A percentile compares a stretch with the other conserved stretches of the same genome.
Evolutionary conservation across 805 yeast species (phyloP).

Genomic region (Barnettozyma pratensis): DNA sequence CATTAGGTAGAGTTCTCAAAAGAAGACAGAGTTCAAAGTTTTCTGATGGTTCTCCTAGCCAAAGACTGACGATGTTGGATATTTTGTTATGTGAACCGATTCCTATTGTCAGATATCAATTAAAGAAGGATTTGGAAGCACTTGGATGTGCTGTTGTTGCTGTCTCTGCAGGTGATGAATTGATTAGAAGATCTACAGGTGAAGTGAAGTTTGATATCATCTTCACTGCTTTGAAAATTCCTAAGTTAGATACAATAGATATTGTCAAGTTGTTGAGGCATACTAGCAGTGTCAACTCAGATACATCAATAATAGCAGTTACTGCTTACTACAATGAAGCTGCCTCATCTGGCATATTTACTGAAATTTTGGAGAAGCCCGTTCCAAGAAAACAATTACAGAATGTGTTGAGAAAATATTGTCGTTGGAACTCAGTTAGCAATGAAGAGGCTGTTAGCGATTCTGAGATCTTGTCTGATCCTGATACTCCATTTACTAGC

Average conservation of each 20-base stretch:
- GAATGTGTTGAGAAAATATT: slow-evolving; percentile 20
- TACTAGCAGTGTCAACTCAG: slow-evolving; percentile 72
- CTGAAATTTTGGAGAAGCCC: slow-evolving; percentile 74
- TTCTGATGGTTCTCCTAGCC: slow-evolving; percentile 17
- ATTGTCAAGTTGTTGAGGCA: slow-evolving; percentile 69
- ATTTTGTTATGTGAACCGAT: slow-evolving; percentile 83
- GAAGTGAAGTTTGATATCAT: slow-evolving; percentile 81
- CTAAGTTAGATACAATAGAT: slow-evolving; percentile 67
- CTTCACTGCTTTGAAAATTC: slow-evolving; percentile 64
- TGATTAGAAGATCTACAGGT: slow-evolving; percentile 76
- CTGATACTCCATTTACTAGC: slow-evolving; percentile 25
- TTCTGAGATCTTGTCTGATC: slow-evolving; percentile 26
- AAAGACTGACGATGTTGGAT: slow-evolving; percentile 40
- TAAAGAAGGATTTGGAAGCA: slow-evolving; percentile 56
- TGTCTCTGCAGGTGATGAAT: slow-evolving; percentile 75
- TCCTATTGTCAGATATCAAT: slow-evolving; percentile 70
- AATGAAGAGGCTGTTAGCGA: slow-evolving; percentile 27
- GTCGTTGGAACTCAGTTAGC: slow-evolving; percentile 19
- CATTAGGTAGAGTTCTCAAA: slow-evolving; percentile 46
- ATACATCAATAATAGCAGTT: slow-evolving; percentile 71
- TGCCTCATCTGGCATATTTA: slow-evolving; percentile 40
- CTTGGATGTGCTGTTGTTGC: slow-evolving; percentile 78
- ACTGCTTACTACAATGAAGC: slow-evolving; percentile 74
- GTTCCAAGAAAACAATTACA: slow-evolving; percentile 22
- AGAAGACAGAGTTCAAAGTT: slow-evolving; percentile 46